Evolutionary conservation across 192 early-diverging fungal species (phyloP).

Genomic region (Dissophora ornata): DNA sequence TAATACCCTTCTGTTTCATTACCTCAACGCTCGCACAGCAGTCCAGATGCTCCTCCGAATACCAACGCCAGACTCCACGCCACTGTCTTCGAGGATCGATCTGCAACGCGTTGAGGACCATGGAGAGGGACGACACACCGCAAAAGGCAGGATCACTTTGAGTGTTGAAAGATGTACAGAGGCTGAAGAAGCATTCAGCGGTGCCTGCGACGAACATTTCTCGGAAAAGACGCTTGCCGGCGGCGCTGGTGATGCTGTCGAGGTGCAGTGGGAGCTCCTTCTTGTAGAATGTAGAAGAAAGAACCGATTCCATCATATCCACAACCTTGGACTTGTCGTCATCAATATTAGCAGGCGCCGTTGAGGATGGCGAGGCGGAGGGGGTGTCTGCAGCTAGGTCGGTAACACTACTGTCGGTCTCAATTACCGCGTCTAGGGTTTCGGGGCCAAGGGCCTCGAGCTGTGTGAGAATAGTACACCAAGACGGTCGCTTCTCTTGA

Average conservation of each 20-base stretch:
- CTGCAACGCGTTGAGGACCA: conserved; percentile 92
- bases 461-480: too few relatives aligned
- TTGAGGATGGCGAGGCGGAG: too few relatives aligned
- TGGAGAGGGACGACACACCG: conserved; percentile 88
- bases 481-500: too few relatives aligned
- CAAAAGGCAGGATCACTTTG: conserved; percentile 92
- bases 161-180: conserved; percentile 87
- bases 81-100: conserved; percentile 87
- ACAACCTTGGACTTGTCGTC: conserved; percentile 29
- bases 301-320: conserved; percentile 43
- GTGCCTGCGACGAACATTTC: conserved; percentile 77
- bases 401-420: too few relatives aligned
- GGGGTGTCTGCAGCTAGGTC: too few relatives aligned
- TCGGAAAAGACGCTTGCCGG: conserved; percentile 81
- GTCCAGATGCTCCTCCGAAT: conserved; percentile 75
- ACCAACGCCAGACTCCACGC: conserved; percentile 87
- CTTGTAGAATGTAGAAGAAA: conserved; percentile 63
- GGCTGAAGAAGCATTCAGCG: conserved; percentile 86
- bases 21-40: conserved; percentile 74
- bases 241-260: conserved; percentile 77
- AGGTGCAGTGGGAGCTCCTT: conserved; percentile 71
- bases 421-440: too few relatives aligned
- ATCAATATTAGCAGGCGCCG: too few relatives aligned
- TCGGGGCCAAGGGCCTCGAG: too few relatives aligned
- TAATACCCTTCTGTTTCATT: conserved; percentile 84